Percentiles rank a stretch among this genome's conserved stretches.
phyloP scores from a whole-genome alignment of 495 filamentous ascomycete species.

The Achaetomiella virescens region DNA sequence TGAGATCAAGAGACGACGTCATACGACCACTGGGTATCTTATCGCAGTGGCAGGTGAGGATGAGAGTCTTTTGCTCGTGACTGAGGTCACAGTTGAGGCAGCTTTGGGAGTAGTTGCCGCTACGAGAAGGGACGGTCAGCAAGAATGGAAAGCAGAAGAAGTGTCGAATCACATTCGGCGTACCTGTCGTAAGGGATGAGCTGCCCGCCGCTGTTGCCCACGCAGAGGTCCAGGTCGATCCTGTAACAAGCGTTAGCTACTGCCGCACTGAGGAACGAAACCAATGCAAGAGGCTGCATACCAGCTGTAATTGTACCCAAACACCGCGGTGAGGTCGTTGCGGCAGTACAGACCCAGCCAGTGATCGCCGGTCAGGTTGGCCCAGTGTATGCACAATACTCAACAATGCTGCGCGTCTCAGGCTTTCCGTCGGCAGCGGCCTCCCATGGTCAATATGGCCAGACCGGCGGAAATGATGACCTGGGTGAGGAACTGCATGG shows the following conservation, averaged over 20 bases:
- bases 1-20: slow-evolving; percentile 14
- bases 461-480: neutral
- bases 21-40: neutral
- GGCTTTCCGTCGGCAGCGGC: neutral
- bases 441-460: neutral
- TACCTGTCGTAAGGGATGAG: slow-evolving; percentile 16
- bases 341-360: slow-evolving; percentile 17
- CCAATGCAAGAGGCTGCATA: neutral
- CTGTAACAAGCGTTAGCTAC: neutral
- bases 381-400: slow-evolving; percentile 11
- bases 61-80: slow-evolving; percentile 6
- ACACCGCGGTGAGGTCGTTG: slow-evolving; percentile 14
- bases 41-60: slow-evolving; percentile 12
- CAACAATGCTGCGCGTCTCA: slow-evolving; percentile 8
- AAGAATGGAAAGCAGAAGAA: neutral
- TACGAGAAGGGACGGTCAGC: neutral
- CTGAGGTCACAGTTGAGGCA: slow-evolving; percentile 13
- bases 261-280: neutral
- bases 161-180: neutral
- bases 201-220: slow-evolving; percentile 17
- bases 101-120: slow-evolving; percentile 16
- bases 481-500: neutral
- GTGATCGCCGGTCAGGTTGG: slow-evolving; percentile 13
- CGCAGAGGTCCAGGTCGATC: slow-evolving; percentile 20
- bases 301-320: slow-evolving; percentile 23